Conservation (phyloP, 2,329 filamentous ascomycete species). For the Aspergillus sp. region DNA sequence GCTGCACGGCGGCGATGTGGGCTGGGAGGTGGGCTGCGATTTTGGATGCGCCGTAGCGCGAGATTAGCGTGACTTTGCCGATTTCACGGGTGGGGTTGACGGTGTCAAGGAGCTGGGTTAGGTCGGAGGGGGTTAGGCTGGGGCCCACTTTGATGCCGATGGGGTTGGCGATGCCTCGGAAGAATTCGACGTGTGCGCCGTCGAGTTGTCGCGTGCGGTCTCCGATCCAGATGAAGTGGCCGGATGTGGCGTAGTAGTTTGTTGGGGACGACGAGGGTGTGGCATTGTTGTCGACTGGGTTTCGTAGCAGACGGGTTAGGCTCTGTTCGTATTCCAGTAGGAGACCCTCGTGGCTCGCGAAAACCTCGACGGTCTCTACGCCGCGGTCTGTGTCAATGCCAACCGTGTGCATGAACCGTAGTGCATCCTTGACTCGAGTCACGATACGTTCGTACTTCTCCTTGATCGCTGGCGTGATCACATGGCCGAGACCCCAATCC, state of each 20-base stretch:
- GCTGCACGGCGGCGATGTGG: constrained; percentile 83
- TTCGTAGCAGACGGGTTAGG: constrained; percentile 67
- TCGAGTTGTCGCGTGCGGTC: constrained; percentile 91
- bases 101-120: constrained; percentile 69
- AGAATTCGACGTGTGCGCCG: constrained; percentile 93
- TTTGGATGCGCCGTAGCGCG: constrained; percentile 76
- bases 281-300: constrained; percentile 38
- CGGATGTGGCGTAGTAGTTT: constrained; percentile 86
- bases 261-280: constrained; percentile 8
- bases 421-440: constrained; percentile 74
- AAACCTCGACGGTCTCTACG: constrained; percentile 86
- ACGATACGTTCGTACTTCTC: constrained; percentile 81
- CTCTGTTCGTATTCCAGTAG: constrained; percentile 90
- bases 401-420: constrained; percentile 90
- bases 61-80: constrained; percentile 93
- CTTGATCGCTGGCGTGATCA: constrained; percentile 73
- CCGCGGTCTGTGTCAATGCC: constrained; percentile 78
- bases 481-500: constrained; percentile 91
- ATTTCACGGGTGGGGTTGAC: constrained; percentile 76
- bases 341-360: constrained; percentile 89
- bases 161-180: constrained; percentile 90
- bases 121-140: constrained; percentile 65
- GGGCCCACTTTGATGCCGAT: constrained; percentile 96
- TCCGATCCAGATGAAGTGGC: constrained; percentile 97
- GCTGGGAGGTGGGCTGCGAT: constrained; percentile 67